A percentile compares a stretch with the other conserved stretches of the same genome.
These are phyloP conservation scores for Ichthyophthirius multifiliis DNA, from an alignment of 169 alveolate genomes.

Conservation along the genomic window DNA sequence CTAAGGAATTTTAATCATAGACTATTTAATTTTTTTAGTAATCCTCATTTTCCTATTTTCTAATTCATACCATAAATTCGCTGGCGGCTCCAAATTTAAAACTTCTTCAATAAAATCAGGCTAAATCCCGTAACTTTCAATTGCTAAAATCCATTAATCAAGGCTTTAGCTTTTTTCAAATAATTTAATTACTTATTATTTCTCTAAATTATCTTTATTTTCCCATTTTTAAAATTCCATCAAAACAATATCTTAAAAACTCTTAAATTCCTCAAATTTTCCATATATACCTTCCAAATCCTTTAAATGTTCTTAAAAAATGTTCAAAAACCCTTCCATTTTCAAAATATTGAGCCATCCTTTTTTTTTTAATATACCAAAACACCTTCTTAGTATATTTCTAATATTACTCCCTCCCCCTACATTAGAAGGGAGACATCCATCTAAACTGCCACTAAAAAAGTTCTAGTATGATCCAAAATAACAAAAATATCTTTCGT, in stretches of 20 bases:
- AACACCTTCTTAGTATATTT: constrained; percentile 81
- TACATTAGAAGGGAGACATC: constrained; percentile 82
- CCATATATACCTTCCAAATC: constrained; percentile 81
- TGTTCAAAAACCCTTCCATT: constrained; percentile 54
- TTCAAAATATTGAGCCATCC: constrained; percentile 70
- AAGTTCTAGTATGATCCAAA: constrained; percentile 83
- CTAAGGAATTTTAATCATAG: constrained; percentile 77
- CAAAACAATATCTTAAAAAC: constrained; percentile 69
- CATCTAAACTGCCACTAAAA: constrained; percentile 84
- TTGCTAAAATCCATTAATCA: constrained; percentile 85
- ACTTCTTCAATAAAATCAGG: constrained; percentile 78
- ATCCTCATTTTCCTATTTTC: constrained; percentile 72
- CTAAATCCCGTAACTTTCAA: constrained; percentile 83
- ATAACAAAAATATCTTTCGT: constrained; percentile 81
- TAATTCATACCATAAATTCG: constrained; percentile 73
- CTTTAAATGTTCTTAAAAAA: constrained; percentile 68
- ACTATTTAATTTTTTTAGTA: constrained; percentile 74
- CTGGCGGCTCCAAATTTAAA: constrained; percentile 68
- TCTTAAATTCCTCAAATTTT: constrained; percentile 73
- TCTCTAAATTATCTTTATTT: constrained; percentile 75
- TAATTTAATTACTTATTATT: constrained; percentile 65
- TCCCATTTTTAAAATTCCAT: constrained; percentile 83
- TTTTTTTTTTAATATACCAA: constrained; percentile 76
- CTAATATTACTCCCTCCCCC: constrained; percentile 90
- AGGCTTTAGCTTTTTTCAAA: constrained; percentile 67